phyloP scores from a whole-genome alignment of 768 basidiomycete species.

The Xerocomus potaroensis region DNA sequence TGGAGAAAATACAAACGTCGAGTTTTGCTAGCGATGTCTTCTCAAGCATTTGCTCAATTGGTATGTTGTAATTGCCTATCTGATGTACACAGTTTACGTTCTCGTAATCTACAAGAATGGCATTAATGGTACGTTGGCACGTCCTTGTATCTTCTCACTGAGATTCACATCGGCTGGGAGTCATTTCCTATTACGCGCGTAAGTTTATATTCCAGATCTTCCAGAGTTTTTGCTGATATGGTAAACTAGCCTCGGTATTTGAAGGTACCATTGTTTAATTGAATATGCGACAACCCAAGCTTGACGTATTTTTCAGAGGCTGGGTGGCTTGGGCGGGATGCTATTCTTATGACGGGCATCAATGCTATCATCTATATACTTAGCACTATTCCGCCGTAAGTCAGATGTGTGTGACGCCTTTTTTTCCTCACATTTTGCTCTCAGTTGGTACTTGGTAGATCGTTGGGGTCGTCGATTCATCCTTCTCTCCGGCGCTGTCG shows the following conservation, averaged over 20 bases:
- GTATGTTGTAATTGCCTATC: conserved; percentile 42
- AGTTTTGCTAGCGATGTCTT: conserved; percentile 91
- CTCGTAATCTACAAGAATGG: conserved; percentile 60
- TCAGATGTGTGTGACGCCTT: conserved; percentile 4
- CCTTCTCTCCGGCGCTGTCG: conserved; percentile 77
- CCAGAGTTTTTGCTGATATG: conserved; percentile 8
- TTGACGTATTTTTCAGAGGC: conserved; percentile 54
- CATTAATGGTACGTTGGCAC: conserved; percentile 69
- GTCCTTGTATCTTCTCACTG: conserved; percentile 6
- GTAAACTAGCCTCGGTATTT: conserved; percentile 71
- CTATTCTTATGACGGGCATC: conserved; percentile 93
- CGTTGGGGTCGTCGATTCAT: conserved; percentile 87
- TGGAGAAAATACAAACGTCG: conserved; percentile 85
- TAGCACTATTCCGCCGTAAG: conserved; percentile 80
- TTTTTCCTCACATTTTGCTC: conserved; percentile 6
- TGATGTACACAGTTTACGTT: not conserved
- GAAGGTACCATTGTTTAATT: conserved; percentile 53
- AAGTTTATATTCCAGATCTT: conserved; percentile 29
- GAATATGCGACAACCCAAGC: not conserved
- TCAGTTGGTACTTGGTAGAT: conserved; percentile 91
- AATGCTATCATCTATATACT: conserved; percentile 80
- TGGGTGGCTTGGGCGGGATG: conserved; percentile 92
- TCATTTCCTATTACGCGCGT: conserved; percentile 95
- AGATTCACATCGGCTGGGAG: conserved; percentile 35
- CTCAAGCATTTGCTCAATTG: conserved; percentile 92